Evolutionary conservation across 192 early-diverging fungal genomes (phyloP), one percentile per base, ranked within the genome.

Genomic region (Backusella sp.): DNA sequence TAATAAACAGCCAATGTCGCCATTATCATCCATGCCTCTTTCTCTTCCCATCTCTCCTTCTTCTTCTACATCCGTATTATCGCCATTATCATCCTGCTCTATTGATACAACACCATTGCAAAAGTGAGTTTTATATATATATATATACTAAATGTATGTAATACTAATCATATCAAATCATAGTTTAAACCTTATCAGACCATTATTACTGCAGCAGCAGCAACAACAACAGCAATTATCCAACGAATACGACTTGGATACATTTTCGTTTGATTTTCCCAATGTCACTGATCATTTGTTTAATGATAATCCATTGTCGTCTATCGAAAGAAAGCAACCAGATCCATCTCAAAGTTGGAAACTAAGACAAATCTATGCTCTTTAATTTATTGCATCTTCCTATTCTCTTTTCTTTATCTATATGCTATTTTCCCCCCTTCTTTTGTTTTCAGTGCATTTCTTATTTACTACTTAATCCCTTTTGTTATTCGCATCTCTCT

Each of bases 361-460:
- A 44, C 34, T 71, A 15, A 49, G 42, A 30, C 70, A 71, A 7
- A 71, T 71, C 15, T 71, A 71, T 71, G 69, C 69, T 32, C 69
- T 44, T 19, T 71, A 71, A 28, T 14, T 49, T 71, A 23, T 26
- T 59, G 53, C 21, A 23, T 59, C 7, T 53, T 21, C 21, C 8
- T 26, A 26, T 11, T 28, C 19, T 59, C 3, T 59, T 26, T 53
- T 2, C n/a, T n/a, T 32, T 32, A 32, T 32, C 30, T 32, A 19
- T 59, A 19, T 59, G 23, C 1, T 59, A 23, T 59, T 59, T 53
- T 19, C 46, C 46, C 46, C 5, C 6, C n/a, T n/a, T 6, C 6
- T 49, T 19, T 49, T 39, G 37, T 39, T 39, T 49, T 49, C 17
- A 49, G 46, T 49, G 46, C 46, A 49, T 49, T 49, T 49, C 17